These are phyloP conservation scores for Suhomyces sp. DNA, from an alignment of 805 yeast species.

Conservation along the genomic window DNA sequence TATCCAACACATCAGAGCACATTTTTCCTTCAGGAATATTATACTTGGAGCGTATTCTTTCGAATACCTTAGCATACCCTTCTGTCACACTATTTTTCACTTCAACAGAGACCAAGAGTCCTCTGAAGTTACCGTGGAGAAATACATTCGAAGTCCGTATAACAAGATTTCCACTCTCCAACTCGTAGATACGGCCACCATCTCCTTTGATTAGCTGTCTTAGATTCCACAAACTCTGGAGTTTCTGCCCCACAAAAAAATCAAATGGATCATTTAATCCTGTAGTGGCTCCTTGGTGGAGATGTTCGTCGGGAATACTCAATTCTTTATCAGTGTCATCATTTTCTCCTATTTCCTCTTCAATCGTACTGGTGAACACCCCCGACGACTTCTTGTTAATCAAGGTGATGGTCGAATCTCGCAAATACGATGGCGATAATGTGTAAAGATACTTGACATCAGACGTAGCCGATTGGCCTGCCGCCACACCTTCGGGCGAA, in stretches of 20 bases:
- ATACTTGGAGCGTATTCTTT: conserved; percentile 28
- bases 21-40: conserved; percentile 42
- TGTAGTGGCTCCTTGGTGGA: conserved; percentile 53
- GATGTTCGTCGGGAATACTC: conserved; percentile 35
- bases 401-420: conserved; percentile 47
- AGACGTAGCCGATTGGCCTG: conserved; percentile 24
- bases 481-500: conserved; percentile 36
- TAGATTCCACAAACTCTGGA: conserved; percentile 68
- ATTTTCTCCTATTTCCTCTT: conserved; percentile 25
- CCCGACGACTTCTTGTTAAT: conserved; percentile 43
- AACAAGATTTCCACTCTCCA: conserved; percentile 51
- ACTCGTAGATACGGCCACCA: conserved; percentile 64
- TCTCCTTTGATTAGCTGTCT: conserved; percentile 73
- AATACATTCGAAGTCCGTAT: conserved; percentile 70
- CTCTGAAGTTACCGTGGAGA: conserved; percentile 72
- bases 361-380: conserved; percentile 33
- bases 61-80: conserved; percentile 17
- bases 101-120: conserved; percentile 63
- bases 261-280: conserved; percentile 61
- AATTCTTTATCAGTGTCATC: conserved; percentile 17
- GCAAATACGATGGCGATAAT: conserved; percentile 49
- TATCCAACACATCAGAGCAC: conserved; percentile 31
- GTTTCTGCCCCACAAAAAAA: conserved; percentile 50
- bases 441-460: conserved; percentile 51
- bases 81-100: conserved; percentile 10